Conservation (phyloP, 2,329 filamentous ascomycete species). For the Neofusicoccum laricinum region DNA sequence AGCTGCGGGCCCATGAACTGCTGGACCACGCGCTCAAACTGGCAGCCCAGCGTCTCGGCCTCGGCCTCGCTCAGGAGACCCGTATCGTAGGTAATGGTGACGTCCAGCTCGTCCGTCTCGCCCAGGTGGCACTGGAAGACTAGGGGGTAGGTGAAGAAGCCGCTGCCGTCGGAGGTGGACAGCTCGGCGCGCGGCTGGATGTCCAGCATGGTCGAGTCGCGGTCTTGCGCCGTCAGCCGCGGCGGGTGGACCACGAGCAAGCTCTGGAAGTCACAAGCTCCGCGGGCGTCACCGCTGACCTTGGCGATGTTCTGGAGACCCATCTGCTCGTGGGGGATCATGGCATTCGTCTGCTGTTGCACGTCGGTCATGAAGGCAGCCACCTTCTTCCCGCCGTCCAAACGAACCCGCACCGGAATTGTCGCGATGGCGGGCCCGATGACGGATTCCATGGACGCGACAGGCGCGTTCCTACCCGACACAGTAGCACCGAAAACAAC, state of each 20-base stretch:
- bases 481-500: slow-evolving; percentile 59
- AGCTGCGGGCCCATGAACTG: background rate
- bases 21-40: slow-evolving; percentile 10
- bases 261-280: slow-evolving; percentile 53
- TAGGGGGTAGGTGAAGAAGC: background rate
- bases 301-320: slow-evolving; percentile 28
- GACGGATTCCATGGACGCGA: background rate
- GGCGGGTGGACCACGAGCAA: slow-evolving; percentile 49
- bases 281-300: slow-evolving; percentile 47
- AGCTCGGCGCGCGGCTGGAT: background rate
- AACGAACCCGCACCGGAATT: background rate
- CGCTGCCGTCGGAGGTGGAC: too few relatives aligned
- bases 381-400: background rate
- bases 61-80: background rate
- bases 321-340: slow-evolving; percentile 24
- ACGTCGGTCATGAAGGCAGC: background rate
- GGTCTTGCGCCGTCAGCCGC: background rate
- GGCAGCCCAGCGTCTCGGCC: slow-evolving; percentile 1
- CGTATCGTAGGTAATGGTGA: background rate
- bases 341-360: background rate
- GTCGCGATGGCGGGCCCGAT: background rate
- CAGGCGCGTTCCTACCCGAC: slow-evolving; percentile 56
- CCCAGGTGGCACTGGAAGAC: background rate
- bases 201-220: too few relatives aligned
- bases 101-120: background rate